phyloP scores from a whole-genome alignment of 306 rosid genomes.

The Corylus avellana region DNA sequence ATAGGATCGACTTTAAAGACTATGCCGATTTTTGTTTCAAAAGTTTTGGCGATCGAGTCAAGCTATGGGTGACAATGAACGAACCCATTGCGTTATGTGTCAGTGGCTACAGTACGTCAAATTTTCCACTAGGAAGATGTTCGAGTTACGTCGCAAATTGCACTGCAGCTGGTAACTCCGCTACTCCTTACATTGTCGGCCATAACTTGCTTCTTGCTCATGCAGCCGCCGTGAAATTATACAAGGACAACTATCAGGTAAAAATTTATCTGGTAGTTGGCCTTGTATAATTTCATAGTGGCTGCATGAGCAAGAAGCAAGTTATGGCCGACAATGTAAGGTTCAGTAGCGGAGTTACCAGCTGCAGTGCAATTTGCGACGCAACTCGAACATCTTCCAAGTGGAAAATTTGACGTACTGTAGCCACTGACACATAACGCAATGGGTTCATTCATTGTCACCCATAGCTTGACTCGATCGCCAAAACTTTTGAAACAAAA shows the following conservation, averaged over 20 bases:
- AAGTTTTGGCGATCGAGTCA: slow-evolving; percentile 43
- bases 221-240: slow-evolving; percentile 34
- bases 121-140: slow-evolving; percentile 44
- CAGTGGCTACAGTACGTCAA: slow-evolving; percentile 32
- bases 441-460: slow-evolving; percentile 44
- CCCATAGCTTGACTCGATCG: slow-evolving; percentile 46
- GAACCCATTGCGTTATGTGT: slow-evolving; percentile 31
- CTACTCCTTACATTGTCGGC: slow-evolving; percentile 41
- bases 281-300: slow-evolving; percentile 31
- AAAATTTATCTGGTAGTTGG: slow-evolving; percentile 33
- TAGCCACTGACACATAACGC: slow-evolving; percentile 25
- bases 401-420: slow-evolving; percentile 32
- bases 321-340: slow-evolving; percentile 43
- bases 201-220: slow-evolving; percentile 48
- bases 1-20: slow-evolving; percentile 36
- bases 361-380: slow-evolving; percentile 37
- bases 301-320: slow-evolving; percentile 41
- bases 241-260: slow-evolving; percentile 39
- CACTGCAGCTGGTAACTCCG: slow-evolving; percentile 36
- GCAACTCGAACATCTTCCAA: slow-evolving; percentile 43
- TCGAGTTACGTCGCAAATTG: slow-evolving; percentile 43
- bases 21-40: slow-evolving; percentile 42
- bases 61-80: slow-evolving; percentile 45
- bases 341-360: slow-evolving; percentile 42
- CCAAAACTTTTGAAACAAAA: slow-evolving; percentile 47